Conservation (phyloP, 441 rosid species). For the Populus hybrid region DNA sequence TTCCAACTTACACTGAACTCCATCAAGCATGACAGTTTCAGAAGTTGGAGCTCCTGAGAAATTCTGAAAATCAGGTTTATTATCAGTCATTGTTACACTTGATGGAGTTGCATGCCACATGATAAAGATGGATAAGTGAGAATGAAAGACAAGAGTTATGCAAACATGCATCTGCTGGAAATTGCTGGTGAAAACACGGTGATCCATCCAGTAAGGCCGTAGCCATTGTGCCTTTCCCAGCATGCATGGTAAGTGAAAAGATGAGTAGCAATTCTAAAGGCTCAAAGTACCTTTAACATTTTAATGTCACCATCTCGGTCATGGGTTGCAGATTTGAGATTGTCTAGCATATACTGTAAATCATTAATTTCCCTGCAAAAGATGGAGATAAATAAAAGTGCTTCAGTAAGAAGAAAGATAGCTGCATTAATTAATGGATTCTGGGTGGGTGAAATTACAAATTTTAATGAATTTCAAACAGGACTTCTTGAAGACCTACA, state of each 20-base stretch:
- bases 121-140: background rate
- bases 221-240: background rate
- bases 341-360: conserved; percentile 47
- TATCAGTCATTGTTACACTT: conserved; percentile 1
- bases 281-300: conserved; percentile 43
- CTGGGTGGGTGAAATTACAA: conserved; percentile 11
- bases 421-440: conserved; percentile 7
- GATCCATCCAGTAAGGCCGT: background rate
- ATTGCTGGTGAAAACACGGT: background rate
- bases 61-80: conserved; percentile 39
- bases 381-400: conserved; percentile 16
- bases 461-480: background rate
- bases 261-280: conserved; percentile 5
- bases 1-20: conserved; percentile 28
- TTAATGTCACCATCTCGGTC: conserved; percentile 30
- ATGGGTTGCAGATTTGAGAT: conserved; percentile 35
- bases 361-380: conserved; percentile 67
- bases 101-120: background rate
- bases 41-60: conserved; percentile 17
- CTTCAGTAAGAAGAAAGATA: conserved; percentile 22
- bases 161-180: conserved; percentile 3
- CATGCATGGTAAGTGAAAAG: background rate
- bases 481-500: conserved; percentile 13
- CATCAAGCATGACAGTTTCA: conserved; percentile 11
- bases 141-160: background rate